Conservation (phyloP, 495 filamentous ascomycete species). For the Podospora didyma region DNA sequence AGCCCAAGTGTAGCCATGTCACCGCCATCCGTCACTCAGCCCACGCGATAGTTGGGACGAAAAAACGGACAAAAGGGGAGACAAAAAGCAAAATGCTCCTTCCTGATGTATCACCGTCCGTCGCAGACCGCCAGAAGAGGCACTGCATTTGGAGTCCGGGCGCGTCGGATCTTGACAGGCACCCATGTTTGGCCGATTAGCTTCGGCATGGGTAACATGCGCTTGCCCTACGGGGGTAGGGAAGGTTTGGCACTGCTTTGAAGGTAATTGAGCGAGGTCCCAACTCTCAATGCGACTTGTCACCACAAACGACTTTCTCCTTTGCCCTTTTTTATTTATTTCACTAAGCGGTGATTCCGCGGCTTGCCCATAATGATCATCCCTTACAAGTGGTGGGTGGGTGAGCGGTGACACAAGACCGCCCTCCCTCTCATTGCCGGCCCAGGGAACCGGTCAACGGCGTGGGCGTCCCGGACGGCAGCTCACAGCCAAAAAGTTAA, state of each 20-base stretch:
- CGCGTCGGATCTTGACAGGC: neutral
- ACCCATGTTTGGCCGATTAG: neutral
- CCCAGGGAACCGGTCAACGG: neutral
- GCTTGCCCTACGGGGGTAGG: too few species aligned
- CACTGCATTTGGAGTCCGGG: constrained; percentile 4
- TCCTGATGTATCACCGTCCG: constrained; percentile 4
- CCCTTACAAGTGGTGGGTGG: neutral
- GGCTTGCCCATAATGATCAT: neutral
- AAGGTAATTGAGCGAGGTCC: too few species aligned
- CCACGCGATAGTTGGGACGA: constrained; percentile 8
- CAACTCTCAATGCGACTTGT: too few species aligned
- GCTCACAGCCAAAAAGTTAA: neutral
- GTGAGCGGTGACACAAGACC: neutral
- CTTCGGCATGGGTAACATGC: too few species aligned
- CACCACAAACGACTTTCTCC: too few species aligned
- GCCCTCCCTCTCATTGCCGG: neutral
- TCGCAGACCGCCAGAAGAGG: constrained; percentile 12
- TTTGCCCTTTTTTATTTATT: too few species aligned
- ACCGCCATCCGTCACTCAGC: too few species aligned
- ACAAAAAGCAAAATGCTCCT: neutral
- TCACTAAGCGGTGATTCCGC: too few species aligned
- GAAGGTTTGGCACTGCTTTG: neutral
- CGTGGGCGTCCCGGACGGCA: neutral
- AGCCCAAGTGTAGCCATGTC: too few species aligned
- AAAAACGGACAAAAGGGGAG: neutral